Base-by-base conservation (phyloP, 495 filamentous ascomycete species). In the Penicillium tannophilum region DNA sequence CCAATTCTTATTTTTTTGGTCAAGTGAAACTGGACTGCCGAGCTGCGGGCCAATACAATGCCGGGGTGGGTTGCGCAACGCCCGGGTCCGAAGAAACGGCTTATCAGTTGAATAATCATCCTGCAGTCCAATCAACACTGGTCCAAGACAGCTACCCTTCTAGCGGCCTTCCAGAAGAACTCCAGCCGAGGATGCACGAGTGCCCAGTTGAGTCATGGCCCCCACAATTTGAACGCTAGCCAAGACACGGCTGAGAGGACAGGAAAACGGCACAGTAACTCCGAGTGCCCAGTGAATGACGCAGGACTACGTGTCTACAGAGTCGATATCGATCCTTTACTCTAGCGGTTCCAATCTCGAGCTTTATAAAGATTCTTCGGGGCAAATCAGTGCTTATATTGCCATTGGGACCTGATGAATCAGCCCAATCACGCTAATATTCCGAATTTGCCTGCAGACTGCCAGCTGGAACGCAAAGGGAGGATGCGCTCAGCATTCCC, bases 81-180 rank as follows among this genome's bases (percentile, higher is more conserved):
- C 30, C 20, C 16, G 47, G n/a, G 10, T 28, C 49, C 9, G 20
- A 23, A 23, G 20, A 23, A 23, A 23, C 20, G 23, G 36, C 23
- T 30, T 30, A 33, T 49, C n/a, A 30, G 46, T 28, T 30, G 16
- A 35, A 41, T 52, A 31, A 46, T 23, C 52, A 9, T 30, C 41
- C 31, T 48, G 6, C 8, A 11, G 11, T 20, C 58, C 45, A 64
- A 60, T 60, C 44, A 55, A 28, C 47, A 30, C 28, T 17, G 28
- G 39, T 10, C 42, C 43, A 30, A 61, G 55, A 59, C 53, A 56
- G 23, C 1, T 8, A 10, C 10, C 33, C 49, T 65, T 68, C 65
- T 65, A 68, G 60, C 57, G 60, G 26, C 59, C 36, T 68, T 68
- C 65, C 20, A 59, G 65, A 65, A 68, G 23, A 20, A n/a, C 52